These are phyloP conservation scores for Stentor coeruleus DNA, from an alignment of 73 alveolate species.

Conservation along the genomic window DNA sequence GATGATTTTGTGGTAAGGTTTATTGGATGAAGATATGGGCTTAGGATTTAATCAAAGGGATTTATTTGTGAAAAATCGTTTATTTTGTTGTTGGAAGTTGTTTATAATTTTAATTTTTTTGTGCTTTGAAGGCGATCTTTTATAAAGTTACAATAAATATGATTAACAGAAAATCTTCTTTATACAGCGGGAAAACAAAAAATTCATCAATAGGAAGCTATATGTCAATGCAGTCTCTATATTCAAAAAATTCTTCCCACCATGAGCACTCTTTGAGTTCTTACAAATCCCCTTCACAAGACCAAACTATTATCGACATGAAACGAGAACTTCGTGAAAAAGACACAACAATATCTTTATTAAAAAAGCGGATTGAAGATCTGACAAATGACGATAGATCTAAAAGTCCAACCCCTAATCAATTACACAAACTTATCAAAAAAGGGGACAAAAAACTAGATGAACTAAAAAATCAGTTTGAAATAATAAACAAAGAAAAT, in stretches of 20 bases:
- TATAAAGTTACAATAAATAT: too few relatives aligned
- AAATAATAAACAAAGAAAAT: neutral
- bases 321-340: neutral
- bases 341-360: neutral
- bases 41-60: too few relatives aligned
- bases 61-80: too few relatives aligned
- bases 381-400: neutral
- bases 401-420: neutral
- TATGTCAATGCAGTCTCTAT: neutral
- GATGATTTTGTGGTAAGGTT: too few relatives aligned
- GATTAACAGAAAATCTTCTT: neutral
- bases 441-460: neutral
- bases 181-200: neutral
- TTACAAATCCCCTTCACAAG: neutral
- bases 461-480: neutral
- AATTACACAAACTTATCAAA: neutral
- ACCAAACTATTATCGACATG: neutral
- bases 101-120: too few relatives aligned
- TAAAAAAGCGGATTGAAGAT: neutral
- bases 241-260: neutral
- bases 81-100: too few relatives aligned
- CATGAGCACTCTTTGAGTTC: neutral
- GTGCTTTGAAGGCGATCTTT: too few relatives aligned
- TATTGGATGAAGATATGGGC: too few relatives aligned
- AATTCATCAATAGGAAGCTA: neutral